Evolutionary conservation across 2,329 filamentous ascomycete genomes (phyloP), one percentile per base, ranked within the genome.

Genomic region (Colletotrichum tamarilloi): DNA sequence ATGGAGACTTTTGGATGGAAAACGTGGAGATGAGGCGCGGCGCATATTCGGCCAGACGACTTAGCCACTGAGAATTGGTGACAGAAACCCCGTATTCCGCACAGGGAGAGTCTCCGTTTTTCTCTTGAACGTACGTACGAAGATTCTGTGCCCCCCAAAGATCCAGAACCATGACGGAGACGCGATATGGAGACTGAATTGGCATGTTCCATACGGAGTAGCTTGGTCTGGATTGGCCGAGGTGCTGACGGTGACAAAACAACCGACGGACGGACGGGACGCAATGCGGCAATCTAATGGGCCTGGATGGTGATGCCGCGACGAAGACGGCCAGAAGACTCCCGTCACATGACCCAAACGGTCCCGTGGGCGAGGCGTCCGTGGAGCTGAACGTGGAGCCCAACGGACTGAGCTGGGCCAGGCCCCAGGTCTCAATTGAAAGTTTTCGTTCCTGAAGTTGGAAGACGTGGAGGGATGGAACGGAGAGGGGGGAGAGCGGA

Each of bases 21-120:
- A 68, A 72, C 68, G 63, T 72, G 68, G 68, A 67, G 63, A 71
- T 42, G 68, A 72, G 63, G 68, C 57, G 64, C 68, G 68, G 68
- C 68, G 63, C 63, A 72, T 72, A 68, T 26, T 72, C 68, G 68
- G 68, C 68, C 68, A 71, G 68, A 71, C 68, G 55, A 66, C 46
- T 72, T 57, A 67, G 63, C 63, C 63, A 72, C 49, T 30, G 24
- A n/a, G 26, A 22, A 30, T 19, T 63, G 46, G 42, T 46, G 46
- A 63, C 60, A 19, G n/a, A 26, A 28, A 53, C n/a, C 26, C 62
- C 62, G 46, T 63, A 63, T 52, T 49, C 3, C 26, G 42, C 9
- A 28, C 19, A 24, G 58, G 19, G 46, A 49, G 26, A 30, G 35
- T 49, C 16, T n/a, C 16, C 28, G 59, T 46, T n/a, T 16, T n/a